Percentiles rank a stretch among this genome's conserved stretches.
Evolutionary conservation across 768 basidiomycete species (phyloP).

Genomic region (Sarcodon aspratus): DNA sequence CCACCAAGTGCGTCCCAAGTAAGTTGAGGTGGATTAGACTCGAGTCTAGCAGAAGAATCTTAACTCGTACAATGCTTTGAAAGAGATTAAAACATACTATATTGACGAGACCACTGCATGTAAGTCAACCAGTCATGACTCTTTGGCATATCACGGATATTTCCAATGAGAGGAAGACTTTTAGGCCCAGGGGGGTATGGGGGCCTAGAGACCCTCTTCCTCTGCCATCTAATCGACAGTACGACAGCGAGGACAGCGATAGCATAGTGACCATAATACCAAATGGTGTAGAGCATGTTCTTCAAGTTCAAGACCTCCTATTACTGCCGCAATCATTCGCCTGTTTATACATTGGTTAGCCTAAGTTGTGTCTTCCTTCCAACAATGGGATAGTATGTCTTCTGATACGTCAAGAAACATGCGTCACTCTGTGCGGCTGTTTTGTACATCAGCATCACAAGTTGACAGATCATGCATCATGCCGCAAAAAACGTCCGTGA

Average conservation of each 20-base stretch:
- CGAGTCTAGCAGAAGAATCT: not conserved
- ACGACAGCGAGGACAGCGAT: no score
- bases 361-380: no score
- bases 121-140: constrained; percentile 11
- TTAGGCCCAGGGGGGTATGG: constrained; percentile 13
- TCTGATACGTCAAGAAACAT: no score
- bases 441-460: no score
- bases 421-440: no score
- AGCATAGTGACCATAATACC: no score
- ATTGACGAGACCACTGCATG: constrained; percentile 7
- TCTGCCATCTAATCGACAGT: not conserved
- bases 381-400: no score
- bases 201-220: not conserved
- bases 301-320: not conserved
- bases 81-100: constrained; percentile 1
- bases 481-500: no score
- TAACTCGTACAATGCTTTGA: not conserved
- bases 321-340: not conserved
- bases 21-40: not conserved
- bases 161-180: constrained; percentile 12
- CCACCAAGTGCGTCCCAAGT: constrained; percentile 20
- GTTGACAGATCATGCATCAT: no score
- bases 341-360: not conserved
- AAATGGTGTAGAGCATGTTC: no score
- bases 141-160: constrained; percentile 12